These are phyloP conservation scores for Biancaea sappan DNA, from an alignment of 306 rosid genomes.

Conservation along the genomic window DNA sequence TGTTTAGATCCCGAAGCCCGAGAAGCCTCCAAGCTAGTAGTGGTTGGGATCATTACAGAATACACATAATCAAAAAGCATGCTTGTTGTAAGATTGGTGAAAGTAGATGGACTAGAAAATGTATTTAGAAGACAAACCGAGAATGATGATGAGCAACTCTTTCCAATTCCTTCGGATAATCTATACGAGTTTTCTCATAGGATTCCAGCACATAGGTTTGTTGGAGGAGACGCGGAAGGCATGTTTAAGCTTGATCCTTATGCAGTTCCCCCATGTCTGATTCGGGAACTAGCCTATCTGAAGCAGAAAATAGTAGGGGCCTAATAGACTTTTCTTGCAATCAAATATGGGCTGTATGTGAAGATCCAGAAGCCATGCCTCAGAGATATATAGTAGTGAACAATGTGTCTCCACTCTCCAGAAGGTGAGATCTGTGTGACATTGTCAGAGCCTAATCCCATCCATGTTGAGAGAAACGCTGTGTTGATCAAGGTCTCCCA, in stretches of 20 bases:
- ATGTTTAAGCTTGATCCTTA: slow-evolving; percentile 15
- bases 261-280: slow-evolving; percentile 4
- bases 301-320: background rate
- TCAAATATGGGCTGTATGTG: slow-evolving; percentile 17
- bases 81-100: background rate
- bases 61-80: background rate
- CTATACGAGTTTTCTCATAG: background rate
- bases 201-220: background rate
- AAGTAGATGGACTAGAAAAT: background rate
- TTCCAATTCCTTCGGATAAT: background rate
- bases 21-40: background rate
- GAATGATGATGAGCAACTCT: background rate
- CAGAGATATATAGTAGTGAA: background rate
- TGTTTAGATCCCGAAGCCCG: background rate
- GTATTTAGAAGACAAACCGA: background rate
- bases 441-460: slow-evolving; percentile 4
- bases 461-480: background rate
- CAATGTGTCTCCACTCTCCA: background rate
- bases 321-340: background rate
- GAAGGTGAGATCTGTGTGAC: slow-evolving; percentile 4
- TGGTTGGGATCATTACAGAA: background rate
- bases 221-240: slow-evolving; percentile 3
- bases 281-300: background rate
- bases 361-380: background rate
- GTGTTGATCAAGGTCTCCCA: background rate